Evolutionary conservation across 1,139 yeast species (phyloP).

Genomic region (Saccharomyces hybrid): DNA sequence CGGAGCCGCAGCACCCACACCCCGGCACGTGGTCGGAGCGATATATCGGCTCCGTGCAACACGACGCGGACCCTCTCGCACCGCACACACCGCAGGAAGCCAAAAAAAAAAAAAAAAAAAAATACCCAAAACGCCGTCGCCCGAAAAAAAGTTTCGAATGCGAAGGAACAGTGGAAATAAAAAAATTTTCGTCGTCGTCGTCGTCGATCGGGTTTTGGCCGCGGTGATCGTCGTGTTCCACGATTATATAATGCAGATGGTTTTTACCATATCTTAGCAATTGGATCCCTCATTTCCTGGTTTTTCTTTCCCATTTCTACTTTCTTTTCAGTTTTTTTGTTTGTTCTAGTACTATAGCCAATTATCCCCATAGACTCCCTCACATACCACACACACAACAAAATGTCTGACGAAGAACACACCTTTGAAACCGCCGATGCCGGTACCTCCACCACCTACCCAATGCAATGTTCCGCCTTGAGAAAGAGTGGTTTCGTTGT

Average conservation of each 20-base stretch:
- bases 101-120: too few species aligned
- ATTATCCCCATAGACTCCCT: neutral
- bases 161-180: neutral
- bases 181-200: neutral
- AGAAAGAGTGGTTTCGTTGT: constrained; percentile 99
- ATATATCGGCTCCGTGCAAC: neutral
- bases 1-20: neutral
- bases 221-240: constrained; percentile 1
- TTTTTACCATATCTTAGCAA: neutral
- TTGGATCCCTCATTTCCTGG: neutral
- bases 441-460: constrained; percentile 98
- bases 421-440: constrained; percentile 97
- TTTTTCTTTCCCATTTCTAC: neutral
- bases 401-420: constrained; percentile 81
- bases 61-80: neutral
- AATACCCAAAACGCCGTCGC: neutral
- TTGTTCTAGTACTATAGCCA: neutral
- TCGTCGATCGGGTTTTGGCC: constrained; percentile 1
- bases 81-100: neutral
- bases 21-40: neutral
- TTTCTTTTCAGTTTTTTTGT: neutral
- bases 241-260: neutral
- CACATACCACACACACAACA: constrained; percentile 18
- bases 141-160: constrained; percentile 1
- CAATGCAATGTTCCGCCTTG: constrained; percentile 99